Base-by-base conservation (phyloP, 164 flowering plant genomes). In the Umbilicus rupestris region DNA sequence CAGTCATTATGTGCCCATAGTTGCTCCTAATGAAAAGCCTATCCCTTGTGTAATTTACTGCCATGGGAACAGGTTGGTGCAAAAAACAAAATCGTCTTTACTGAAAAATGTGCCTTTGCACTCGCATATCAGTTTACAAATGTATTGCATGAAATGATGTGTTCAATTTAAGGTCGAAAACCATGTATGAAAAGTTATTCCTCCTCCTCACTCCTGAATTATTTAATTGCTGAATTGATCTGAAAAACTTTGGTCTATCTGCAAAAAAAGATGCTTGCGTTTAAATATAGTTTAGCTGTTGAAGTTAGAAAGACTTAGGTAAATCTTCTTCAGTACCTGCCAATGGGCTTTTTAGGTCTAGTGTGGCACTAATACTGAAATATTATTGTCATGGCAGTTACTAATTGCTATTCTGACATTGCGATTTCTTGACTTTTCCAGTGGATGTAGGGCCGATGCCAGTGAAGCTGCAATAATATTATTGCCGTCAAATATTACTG, bases 361-460 rank as follows among this genome's bases (percentile, higher is more conserved):
- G 7, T 41, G 12, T 41, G 12, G 44, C 44, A 9, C 0, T 41
- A 41, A 10, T 41, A 2, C 44, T 41, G 12, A 41, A 41, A 41
- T 41, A n/a, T 52, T 52, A 52, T 3, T 20, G 29, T 52, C 30
- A 15, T 52, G 58, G 24, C 29, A 24, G 24, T 5, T 0, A 7
- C 3, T 52, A 4, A 16, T 20, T 22, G 8, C 8, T 52, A 52
- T 52, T 6, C 58, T 52, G 58, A 52, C 29, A 17, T 62, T 35
- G 42, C 22, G 7, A 26, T 62, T 39, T 62, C 39, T 26, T 71
- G 67, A 26, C 16, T 55, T 63, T 60, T 70, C 20, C 92, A 94
- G 99, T 81, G 97, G 99, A 17, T 94, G 96, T 83, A 82, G 99
- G 75, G 97, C 92, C 50, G 99, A 94, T 81, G 99, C 92, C 55